Evolutionary conservation across 2,329 filamentous ascomycete species (phyloP).

Genomic region (Colletotrichum sp.): DNA sequence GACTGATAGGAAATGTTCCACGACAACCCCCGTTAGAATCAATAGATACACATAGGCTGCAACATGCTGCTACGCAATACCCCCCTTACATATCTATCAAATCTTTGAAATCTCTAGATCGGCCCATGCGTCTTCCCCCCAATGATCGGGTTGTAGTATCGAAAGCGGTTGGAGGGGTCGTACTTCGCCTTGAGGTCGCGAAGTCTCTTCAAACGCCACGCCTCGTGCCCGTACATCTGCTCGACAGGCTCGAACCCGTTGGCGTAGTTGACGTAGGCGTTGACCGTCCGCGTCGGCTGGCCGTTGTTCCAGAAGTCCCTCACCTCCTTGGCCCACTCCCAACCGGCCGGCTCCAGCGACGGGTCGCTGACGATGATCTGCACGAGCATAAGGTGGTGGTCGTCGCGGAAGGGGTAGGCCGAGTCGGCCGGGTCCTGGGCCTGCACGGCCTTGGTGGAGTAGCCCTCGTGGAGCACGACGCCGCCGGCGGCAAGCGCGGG

Average conservation of each 20-base stretch:
- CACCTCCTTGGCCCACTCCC: not conserved
- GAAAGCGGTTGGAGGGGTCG: not conserved
- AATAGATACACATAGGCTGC: no score
- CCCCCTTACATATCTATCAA: no score
- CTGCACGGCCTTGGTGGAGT: constrained; percentile 23
- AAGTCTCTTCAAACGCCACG: not conserved
- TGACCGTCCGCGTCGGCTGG: constrained; percentile 6
- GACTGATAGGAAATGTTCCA: no score
- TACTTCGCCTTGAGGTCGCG: not conserved
- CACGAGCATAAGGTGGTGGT: constrained; percentile 19
- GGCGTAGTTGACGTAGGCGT: constrained; percentile 30
- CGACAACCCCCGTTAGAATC: no score
- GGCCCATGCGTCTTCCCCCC: no score
- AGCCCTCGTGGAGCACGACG: constrained; percentile 28
- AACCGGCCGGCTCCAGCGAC: not conserved
- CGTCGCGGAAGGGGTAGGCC: constrained; percentile 25
- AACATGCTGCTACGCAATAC: no score
- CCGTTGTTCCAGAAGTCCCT: constrained; percentile 23
- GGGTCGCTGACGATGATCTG: not conserved
- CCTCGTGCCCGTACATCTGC: constrained; percentile 24
- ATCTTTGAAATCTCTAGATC: no score
- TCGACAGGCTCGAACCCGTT: constrained; percentile 24
- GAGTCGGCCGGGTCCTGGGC: constrained; percentile 7
- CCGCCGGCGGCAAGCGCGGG: not conserved
- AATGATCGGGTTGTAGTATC: not conserved